Percentiles rank a stretch among this genome's conserved stretches.
These are phyloP conservation scores for Phylloporus sp. DNA, from an alignment of 1,284 basidiomycete species.

Conservation along the genomic window DNA sequence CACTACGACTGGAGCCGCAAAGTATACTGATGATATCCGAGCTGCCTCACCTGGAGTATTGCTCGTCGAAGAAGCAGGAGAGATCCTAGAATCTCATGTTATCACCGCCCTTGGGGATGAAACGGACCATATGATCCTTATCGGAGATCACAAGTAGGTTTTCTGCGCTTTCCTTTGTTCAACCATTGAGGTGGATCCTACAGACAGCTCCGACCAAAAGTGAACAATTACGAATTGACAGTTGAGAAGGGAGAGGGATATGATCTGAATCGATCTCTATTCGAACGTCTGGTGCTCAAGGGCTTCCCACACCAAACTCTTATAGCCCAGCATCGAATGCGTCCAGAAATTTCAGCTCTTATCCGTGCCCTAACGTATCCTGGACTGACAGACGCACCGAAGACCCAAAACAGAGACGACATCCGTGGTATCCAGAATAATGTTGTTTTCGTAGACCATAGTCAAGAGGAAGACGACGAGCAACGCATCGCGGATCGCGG, in stretches of 20 bases:
- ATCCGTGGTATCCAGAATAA: constrained; percentile 63
- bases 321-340: constrained; percentile 70
- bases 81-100: constrained; percentile 72
- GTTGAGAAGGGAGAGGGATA: constrained; percentile 70
- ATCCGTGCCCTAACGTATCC: constrained; percentile 71
- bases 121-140: constrained; percentile 64
- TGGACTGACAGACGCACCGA: constrained; percentile 62
- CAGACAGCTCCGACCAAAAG: constrained; percentile 75
- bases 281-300: constrained; percentile 68
- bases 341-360: constrained; percentile 69
- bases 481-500: constrained; percentile 48
- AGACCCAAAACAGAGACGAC: constrained; percentile 55
- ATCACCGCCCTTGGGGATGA: constrained; percentile 58
- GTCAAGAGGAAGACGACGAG: constrained; percentile 58
- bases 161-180: not conserved
- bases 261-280: constrained; percentile 69
- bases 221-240: constrained; percentile 68
- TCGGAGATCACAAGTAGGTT: constrained; percentile 73
- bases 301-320: constrained; percentile 67
- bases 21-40: constrained; percentile 56
- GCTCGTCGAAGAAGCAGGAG: constrained; percentile 74
- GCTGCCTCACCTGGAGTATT: constrained; percentile 57
- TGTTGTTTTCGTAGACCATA: constrained; percentile 68
- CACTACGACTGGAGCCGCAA: constrained; percentile 73
- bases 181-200: not conserved